phyloP scores from a whole-genome alignment of 202 grass and related monocot genomes.

The Dendrocalamus latiflorus region DNA sequence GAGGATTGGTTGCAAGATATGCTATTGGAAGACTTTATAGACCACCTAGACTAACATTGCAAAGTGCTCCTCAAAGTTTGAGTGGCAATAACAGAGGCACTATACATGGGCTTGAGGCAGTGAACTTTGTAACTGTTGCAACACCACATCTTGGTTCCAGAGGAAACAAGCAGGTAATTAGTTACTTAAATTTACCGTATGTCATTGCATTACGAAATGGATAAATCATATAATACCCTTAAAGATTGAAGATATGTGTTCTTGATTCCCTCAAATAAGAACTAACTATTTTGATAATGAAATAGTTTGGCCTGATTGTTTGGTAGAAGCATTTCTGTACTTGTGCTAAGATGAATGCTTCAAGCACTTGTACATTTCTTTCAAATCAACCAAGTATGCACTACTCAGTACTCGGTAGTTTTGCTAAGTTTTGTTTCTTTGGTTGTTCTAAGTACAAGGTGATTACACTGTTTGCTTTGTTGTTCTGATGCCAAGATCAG shows the following conservation, averaged over 20 bases:
- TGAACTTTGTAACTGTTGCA: conserved; percentile 95
- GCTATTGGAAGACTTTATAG: conserved; percentile 85
- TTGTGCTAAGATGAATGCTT: neutral
- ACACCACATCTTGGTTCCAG: conserved; percentile 98
- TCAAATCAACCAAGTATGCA: neutral
- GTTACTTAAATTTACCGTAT: neutral
- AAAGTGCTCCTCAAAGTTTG: conserved; percentile 35
- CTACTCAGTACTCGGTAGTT: neutral
- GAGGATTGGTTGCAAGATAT: conserved; percentile 94
- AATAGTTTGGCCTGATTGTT: neutral
- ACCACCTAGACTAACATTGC: conserved; percentile 29
- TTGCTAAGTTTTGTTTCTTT: neutral
- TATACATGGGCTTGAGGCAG: conserved; percentile 76
- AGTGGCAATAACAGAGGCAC: conserved; percentile 40
- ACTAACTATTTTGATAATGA: neutral
- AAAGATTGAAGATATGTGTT: neutral
- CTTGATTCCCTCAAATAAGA: neutral
- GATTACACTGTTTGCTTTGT: neutral
- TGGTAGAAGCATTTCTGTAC: neutral
- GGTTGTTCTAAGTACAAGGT: neutral
- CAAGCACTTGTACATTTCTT: neutral
- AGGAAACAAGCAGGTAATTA: conserved; percentile 81
- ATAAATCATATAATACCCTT: neutral
- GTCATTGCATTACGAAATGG: neutral
- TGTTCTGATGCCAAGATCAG: neutral